These are phyloP conservation scores for Aquilaria yunnanensis DNA, from an alignment of 345 rosid species.

Conservation along the genomic window DNA sequence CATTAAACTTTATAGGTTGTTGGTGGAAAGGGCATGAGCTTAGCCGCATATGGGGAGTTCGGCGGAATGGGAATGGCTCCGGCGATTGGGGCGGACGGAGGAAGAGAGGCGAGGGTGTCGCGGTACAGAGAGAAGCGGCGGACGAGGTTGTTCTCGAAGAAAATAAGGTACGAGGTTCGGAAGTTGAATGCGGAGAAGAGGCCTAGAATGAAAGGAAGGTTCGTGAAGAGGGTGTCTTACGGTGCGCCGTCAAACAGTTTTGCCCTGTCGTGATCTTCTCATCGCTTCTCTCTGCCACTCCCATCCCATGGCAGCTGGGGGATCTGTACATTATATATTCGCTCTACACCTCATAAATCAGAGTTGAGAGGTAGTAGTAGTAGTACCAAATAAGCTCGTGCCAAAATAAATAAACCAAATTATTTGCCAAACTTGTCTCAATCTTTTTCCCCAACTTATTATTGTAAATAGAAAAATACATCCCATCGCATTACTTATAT, in stretches of 20 bases:
- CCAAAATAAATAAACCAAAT: no score
- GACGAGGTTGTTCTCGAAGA: slow-evolving; percentile 87
- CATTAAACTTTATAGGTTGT: slow-evolving; percentile 18
- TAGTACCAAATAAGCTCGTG: no score
- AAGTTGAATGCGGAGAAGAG: slow-evolving; percentile 91
- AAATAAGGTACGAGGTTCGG: slow-evolving; percentile 93
- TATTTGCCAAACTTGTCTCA: no score
- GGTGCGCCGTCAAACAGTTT: slow-evolving; percentile 22
- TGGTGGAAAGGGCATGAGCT: slow-evolving; percentile 19
- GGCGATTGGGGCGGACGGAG: slow-evolving; percentile 36
- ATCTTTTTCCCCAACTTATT: no score
- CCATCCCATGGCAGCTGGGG: no score
- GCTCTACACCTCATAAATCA: no score
- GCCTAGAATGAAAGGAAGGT: slow-evolving; percentile 98
- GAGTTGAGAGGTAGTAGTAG: no score
- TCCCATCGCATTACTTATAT: no score
- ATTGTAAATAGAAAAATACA: no score
- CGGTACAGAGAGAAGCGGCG: slow-evolving; percentile 87
- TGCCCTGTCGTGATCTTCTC: slow-evolving; percentile 13
- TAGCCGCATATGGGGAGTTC: slow-evolving; percentile 11
- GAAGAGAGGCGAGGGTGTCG: slow-evolving; percentile 79
- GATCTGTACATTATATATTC: no score
- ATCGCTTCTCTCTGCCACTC: no score
- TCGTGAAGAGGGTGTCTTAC: slow-evolving; percentile 67
- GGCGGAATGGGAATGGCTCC: slow-evolving; percentile 13